Conservation (phyloP, 1,284 basidiomycete species). For the Rugosomyces carneus region DNA sequence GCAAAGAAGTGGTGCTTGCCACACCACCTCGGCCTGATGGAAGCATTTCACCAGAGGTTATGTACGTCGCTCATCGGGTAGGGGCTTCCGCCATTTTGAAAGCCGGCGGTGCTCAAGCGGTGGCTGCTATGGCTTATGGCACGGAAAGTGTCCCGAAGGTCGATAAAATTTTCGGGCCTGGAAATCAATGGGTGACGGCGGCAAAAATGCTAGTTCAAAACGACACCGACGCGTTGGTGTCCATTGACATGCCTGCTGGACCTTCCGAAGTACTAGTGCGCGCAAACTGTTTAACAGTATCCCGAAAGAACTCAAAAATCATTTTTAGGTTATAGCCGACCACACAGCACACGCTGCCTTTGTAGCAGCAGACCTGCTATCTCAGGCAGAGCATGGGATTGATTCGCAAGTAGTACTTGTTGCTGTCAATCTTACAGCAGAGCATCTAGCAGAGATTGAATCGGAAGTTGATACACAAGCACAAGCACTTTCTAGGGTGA, state of each 20-base stretch:
- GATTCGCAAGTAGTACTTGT: slow-evolving; percentile 98
- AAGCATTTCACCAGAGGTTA: slow-evolving; percentile 88
- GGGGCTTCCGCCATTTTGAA: slow-evolving; percentile 87
- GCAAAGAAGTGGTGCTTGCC: slow-evolving; percentile 88
- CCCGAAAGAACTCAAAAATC: background rate
- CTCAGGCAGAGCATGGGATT: slow-evolving; percentile 96
- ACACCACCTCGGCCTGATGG: slow-evolving; percentile 92
- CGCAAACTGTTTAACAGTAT: slow-evolving; percentile 17
- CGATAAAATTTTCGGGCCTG: slow-evolving; percentile 98
- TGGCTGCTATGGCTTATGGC: slow-evolving; percentile 97
- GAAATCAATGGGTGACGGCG: slow-evolving; percentile 99
- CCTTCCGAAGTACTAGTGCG: slow-evolving; percentile 93
- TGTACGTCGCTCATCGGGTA: slow-evolving; percentile 88
- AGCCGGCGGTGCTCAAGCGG: slow-evolving; percentile 95
- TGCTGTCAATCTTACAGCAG: slow-evolving; percentile 62
- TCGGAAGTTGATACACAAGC: slow-evolving; percentile 87
- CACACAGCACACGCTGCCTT: slow-evolving; percentile 81
- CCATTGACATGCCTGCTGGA: slow-evolving; percentile 99
- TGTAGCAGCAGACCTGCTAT: slow-evolving; percentile 94
- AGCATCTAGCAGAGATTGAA: slow-evolving; percentile 73
- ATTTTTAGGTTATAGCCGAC: slow-evolving; percentile 84
- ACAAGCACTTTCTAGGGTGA: slow-evolving; percentile 78
- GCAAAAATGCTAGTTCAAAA: slow-evolving; percentile 99
- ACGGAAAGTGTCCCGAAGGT: slow-evolving; percentile 97
- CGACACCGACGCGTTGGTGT: slow-evolving; percentile 94